Evolutionary conservation across 2,329 filamentous ascomycete genomes (phyloP).

Genomic region (Mollisia scopiformis): DNA sequence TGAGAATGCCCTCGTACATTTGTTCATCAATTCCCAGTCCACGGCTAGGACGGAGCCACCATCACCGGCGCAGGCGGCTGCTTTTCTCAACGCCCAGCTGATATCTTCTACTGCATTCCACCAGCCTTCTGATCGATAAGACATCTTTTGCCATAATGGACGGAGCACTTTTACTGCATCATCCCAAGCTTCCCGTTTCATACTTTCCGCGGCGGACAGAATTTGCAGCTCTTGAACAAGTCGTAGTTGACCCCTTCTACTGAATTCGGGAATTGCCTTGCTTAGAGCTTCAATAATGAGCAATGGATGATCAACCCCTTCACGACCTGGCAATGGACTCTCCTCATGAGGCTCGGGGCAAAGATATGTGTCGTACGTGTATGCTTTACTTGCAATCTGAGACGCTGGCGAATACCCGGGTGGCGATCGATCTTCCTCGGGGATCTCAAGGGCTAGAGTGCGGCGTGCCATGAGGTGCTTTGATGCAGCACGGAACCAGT

Average conservation of each 20-base stretch:
- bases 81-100: slow-evolving; percentile 61
- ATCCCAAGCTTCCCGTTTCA: slow-evolving; percentile 53
- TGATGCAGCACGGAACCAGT: slow-evolving; percentile 66
- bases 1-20: slow-evolving; percentile 46
- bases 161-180: slow-evolving; percentile 56
- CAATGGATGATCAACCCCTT: slow-evolving; percentile 56
- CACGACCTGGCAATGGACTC: slow-evolving; percentile 50
- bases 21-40: slow-evolving; percentile 67
- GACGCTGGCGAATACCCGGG: slow-evolving; percentile 52
- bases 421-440: slow-evolving; percentile 59
- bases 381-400: slow-evolving; percentile 51
- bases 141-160: slow-evolving; percentile 59
- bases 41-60: slow-evolving; percentile 61
- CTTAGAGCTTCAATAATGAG: slow-evolving; percentile 57
- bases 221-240: slow-evolving; percentile 57
- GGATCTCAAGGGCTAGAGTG: slow-evolving; percentile 56
- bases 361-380: slow-evolving; percentile 68
- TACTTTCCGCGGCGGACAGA: slow-evolving; percentile 59
- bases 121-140: slow-evolving; percentile 63
- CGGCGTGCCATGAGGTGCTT: slow-evolving; percentile 58
- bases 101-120: slow-evolving; percentile 61
- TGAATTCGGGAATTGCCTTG: slow-evolving; percentile 56
- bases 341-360: slow-evolving; percentile 66
- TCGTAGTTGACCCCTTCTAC: slow-evolving; percentile 55
- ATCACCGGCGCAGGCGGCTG: slow-evolving; percentile 54